These are phyloP conservation scores for Wallacemonas sp. DNA, from an alignment of 208 protist species.

Conservation along the genomic window DNA sequence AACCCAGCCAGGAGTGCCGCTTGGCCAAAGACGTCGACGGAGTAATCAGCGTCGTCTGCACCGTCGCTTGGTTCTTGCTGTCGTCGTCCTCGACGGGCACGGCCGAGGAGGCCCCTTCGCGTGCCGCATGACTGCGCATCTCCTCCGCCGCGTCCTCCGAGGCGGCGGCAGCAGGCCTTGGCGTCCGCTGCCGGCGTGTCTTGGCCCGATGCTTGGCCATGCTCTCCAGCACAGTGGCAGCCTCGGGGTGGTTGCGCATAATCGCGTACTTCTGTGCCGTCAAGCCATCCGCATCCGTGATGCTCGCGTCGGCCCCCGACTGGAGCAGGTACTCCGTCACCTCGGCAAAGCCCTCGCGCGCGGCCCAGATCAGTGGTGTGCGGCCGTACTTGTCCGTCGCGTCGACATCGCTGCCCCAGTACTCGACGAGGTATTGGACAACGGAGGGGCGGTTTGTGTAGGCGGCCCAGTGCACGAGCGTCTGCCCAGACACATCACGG, in stretches of 20 bases:
- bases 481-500: constrained; percentile 63
- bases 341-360: constrained; percentile 72
- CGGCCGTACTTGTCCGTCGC: constrained; percentile 51
- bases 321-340: constrained; percentile 63
- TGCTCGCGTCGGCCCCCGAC: constrained; percentile 38
- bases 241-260: constrained; percentile 66
- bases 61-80: too few relatives aligned
- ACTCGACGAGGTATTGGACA: constrained; percentile 75
- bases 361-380: constrained; percentile 78
- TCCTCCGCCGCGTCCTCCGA: neutral
- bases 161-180: neutral
- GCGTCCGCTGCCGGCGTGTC: neutral
- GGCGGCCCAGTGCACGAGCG: constrained; percentile 79
- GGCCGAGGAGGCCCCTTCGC: too few relatives aligned
- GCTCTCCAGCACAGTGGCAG: constrained; percentile 37
- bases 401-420: constrained; percentile 56
- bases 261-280: constrained; percentile 66
- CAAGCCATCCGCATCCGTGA: constrained; percentile 49
- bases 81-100: too few relatives aligned
- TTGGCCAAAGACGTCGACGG: too few relatives aligned
- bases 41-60: too few relatives aligned
- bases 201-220: constrained; percentile 17
- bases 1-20: neutral
- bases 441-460: constrained; percentile 60
- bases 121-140: too few relatives aligned